Evolutionary conservation across 768 basidiomycete species (phyloP), one percentile per base, ranked within the genome.

Genomic region (Auricularia auricula-judae): DNA sequence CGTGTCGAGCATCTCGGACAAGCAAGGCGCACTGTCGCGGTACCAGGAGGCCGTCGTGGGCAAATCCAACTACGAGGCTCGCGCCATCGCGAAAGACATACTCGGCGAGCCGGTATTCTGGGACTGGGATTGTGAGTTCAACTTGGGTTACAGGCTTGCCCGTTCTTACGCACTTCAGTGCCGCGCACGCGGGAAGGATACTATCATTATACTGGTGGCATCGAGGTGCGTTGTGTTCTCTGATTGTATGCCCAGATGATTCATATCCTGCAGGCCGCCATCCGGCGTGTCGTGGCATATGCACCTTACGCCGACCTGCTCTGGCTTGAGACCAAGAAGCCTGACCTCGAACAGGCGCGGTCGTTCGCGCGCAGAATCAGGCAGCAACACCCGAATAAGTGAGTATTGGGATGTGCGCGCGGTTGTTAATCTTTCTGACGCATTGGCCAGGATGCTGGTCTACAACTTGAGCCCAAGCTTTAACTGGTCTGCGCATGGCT

Each of bases 391-490:
- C 91, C 93, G 47, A 84, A 80, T 66, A 92, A 91, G 87, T 87
- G 66, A 63, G 81, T 70, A 18, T 14, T 33, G 33, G 35, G 39
- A 59, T 44, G 56, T 29, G 2, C 63, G 36, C 54, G 23, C 10
- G n/a, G n/a, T 63, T 65, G n/a, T 43, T 65, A 43, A 39, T 5
- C 39, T 4, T 61, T n/a, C 62, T 68, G 62, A 65, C 65, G 7
- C 5, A 8, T 42, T 14, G 39, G 8, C 39, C 67, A 91, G 87
- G 70, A 87, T 84, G 86, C 84, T 97, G 68, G 93, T 96, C 23
- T 97, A 95, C 72, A 97, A 96, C 72, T 77, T 97, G 65, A 93
- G 91, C 70, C 94, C 93, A 3, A 92, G 91, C 71, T 96, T 96
- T 79, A 93, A 95, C 73, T 96, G 93, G 93, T 77, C 84, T n/a